Base-by-base conservation (phyloP, 805 yeast species). In the Starmera pachycereana region DNA sequence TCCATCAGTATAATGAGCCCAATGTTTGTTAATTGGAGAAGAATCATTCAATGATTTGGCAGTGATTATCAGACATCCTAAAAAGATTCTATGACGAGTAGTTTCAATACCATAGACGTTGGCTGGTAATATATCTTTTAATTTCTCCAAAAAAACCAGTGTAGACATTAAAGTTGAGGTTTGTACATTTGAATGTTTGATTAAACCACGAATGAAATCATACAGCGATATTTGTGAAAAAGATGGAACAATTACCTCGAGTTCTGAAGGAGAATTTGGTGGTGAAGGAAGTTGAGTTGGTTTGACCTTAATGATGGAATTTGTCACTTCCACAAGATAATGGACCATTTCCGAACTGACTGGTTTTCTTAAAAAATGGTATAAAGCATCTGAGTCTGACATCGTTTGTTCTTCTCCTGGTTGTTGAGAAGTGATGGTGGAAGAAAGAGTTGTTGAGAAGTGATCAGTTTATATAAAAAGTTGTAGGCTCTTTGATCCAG, bases 141-240 rank as follows among this genome's bases (percentile, higher is more conserved):
- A 69, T 48, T 87, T 81, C 40, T 81, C 78, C 44, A 90, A 67
- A 58, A 86, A 90, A 12, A 88, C 89, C 40, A 89, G 69, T 6
- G 96, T 74, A 16, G 97, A 80, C 97, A 92, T 90, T 46, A 90
- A 70, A 1, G 97, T 90, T 30, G 97, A 87, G 4, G 96, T 84
- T 62, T 88, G 96, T 33, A 90, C 97, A 58, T 89, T 88, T 7
- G 97, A 86, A 53, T 83, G 78, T 40, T 68, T 69, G 50, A 90
- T 79, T 45, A 90, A 65, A 25, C 71, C 74, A 44, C 77, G 71
- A 49, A 92, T 89, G 65, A 92, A 90, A 19, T 62, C 62, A 35
- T 64, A 63, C 36, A 86, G 65, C 0, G 79, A 57, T 3, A 48
- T 48, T 4, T 43, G n/a, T 18, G 29, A 35, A 16, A 3, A 16